Percentiles rank a stretch among this genome's conserved stretches.
Evolutionary conservation across 1,139 yeast species (phyloP).

Genomic region (Blastobotrys malaysiensis): DNA sequence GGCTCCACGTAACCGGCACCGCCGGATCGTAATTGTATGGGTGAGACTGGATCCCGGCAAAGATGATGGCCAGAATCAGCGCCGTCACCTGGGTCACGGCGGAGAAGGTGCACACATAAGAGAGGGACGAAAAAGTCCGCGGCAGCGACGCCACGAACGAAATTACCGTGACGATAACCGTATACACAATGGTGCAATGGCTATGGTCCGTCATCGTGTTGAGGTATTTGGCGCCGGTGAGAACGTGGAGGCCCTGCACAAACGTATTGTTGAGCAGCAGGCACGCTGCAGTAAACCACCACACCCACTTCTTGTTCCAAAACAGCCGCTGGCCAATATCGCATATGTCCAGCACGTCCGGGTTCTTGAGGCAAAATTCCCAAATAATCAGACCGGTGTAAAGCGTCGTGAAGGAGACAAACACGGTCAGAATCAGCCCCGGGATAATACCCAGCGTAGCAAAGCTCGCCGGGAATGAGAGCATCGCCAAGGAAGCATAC

Average conservation of each 20-base stretch:
- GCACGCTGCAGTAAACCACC: conserved; percentile 54
- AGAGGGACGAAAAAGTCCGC: conserved; percentile 50
- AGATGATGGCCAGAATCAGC: conserved; percentile 47
- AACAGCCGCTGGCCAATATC: conserved; percentile 56
- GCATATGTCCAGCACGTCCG: conserved; percentile 48
- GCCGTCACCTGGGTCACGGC: conserved; percentile 56
- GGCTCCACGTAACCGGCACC: conserved; percentile 40
- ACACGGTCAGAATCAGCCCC: conserved; percentile 50
- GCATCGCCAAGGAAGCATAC: conserved; percentile 56
- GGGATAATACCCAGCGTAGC: conserved; percentile 55
- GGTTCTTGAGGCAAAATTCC: conserved; percentile 52
- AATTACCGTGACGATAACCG: conserved; percentile 43
- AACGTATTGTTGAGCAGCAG: conserved; percentile 51
- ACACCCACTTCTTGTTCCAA: conserved; percentile 48
- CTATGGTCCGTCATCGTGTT: conserved; percentile 50
- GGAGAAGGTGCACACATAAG: conserved; percentile 46
- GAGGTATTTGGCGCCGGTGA: conserved; percentile 55
- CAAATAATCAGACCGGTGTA: conserved; percentile 52
- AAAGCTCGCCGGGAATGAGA: conserved; percentile 63
- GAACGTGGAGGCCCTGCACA: conserved; percentile 54
- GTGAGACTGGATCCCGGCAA: conserved; percentile 49
- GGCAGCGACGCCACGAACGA: conserved; percentile 51
- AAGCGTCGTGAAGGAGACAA: conserved; percentile 46
- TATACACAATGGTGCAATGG: conserved; percentile 49
- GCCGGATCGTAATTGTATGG: conserved; percentile 41